These are phyloP conservation scores for Halenospora varia DNA, from an alignment of 495 filamentous ascomycete species.

Conservation along the genomic window DNA sequence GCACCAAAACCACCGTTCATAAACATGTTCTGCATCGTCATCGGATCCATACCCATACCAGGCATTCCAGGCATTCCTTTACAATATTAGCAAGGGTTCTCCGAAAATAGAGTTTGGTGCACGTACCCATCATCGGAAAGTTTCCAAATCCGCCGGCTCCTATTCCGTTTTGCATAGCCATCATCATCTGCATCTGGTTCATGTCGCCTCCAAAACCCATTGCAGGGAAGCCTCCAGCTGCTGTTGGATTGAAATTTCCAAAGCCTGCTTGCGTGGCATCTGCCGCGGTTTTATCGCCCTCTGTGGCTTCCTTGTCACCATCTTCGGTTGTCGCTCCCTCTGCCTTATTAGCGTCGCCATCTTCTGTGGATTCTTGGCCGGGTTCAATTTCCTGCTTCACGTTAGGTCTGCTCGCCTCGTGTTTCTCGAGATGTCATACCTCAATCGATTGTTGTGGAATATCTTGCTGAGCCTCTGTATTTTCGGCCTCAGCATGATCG, in stretches of 20 bases:
- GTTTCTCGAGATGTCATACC: conserved; percentile 21
- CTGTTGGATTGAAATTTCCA: conserved; percentile 43
- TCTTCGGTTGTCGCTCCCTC: conserved; percentile 10
- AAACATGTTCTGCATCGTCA: conserved; percentile 88
- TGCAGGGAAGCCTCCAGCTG: conserved; percentile 48
- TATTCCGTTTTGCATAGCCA: conserved; percentile 74
- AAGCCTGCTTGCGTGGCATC: conserved; percentile 30
- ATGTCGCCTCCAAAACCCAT: conserved; percentile 57
- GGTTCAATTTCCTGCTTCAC: conserved; percentile 22
- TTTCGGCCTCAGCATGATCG: neutral
- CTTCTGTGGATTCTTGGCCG: conserved; percentile 21
- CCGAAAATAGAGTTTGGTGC: neutral
- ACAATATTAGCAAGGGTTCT: conserved; percentile 29
- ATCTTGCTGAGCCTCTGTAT: conserved; percentile 22
- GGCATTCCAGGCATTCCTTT: conserved; percentile 63
- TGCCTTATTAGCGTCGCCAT: conserved; percentile 5
- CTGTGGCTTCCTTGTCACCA: conserved; percentile 14
- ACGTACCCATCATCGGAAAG: conserved; percentile 85
- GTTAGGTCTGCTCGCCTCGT: neutral
- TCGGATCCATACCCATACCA: conserved; percentile 83
- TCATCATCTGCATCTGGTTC: conserved; percentile 69
- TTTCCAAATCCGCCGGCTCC: conserved; percentile 51
- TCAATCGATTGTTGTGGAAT: conserved; percentile 39
- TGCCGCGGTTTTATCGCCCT: conserved; percentile 3
- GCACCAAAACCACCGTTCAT: conserved; percentile 71